Conservation (phyloP, 2,329 filamentous ascomycete genomes). For the Epichloe gansuensis region DNA sequence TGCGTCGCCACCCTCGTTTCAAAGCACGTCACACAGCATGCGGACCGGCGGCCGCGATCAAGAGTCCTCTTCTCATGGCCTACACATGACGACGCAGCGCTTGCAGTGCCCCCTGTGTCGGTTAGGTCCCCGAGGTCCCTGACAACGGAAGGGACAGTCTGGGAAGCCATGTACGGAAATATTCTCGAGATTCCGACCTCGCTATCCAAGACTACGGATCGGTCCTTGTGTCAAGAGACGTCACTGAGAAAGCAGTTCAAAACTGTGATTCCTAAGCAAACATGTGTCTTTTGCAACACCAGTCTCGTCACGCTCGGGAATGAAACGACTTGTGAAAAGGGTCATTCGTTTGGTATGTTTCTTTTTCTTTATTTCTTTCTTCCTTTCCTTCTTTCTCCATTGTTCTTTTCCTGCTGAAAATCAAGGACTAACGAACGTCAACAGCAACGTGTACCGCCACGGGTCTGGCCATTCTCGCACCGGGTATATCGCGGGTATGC, state of each 20-base stretch:
- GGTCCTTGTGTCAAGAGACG: slow-evolving; percentile 8
- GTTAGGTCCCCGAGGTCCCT: slow-evolving; percentile 19
- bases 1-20: slow-evolving; percentile 38
- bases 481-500: slow-evolving; percentile 40
- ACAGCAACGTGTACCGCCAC: slow-evolving; percentile 40
- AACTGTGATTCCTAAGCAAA: slow-evolving; percentile 22
- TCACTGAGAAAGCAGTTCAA: slow-evolving; percentile 26
- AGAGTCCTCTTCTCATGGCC: slow-evolving; percentile 26
- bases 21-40: slow-evolving; percentile 34
- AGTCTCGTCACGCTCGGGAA: slow-evolving; percentile 19
- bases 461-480: slow-evolving; percentile 40
- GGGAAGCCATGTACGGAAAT: slow-evolving; percentile 48
- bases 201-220: slow-evolving; percentile 12
- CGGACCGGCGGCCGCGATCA: slow-evolving; percentile 28
- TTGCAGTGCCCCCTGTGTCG: not conserved
- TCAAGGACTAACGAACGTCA: not conserved
- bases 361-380: not conserved
- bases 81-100: slow-evolving; percentile 5
- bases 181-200: slow-evolving; percentile 33
- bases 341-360: slow-evolving; percentile 28
- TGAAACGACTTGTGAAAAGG: slow-evolving; percentile 26
- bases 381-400: not conserved
- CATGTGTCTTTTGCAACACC: slow-evolving; percentile 35
- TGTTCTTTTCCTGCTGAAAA: not conserved
- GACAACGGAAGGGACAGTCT: slow-evolving; percentile 42